A percentile compares a stretch with the other conserved stretches of the same genome.
Conservation (phyloP, 2,329 filamentous ascomycete species). For the Colletotrichum scovillei region DNA sequence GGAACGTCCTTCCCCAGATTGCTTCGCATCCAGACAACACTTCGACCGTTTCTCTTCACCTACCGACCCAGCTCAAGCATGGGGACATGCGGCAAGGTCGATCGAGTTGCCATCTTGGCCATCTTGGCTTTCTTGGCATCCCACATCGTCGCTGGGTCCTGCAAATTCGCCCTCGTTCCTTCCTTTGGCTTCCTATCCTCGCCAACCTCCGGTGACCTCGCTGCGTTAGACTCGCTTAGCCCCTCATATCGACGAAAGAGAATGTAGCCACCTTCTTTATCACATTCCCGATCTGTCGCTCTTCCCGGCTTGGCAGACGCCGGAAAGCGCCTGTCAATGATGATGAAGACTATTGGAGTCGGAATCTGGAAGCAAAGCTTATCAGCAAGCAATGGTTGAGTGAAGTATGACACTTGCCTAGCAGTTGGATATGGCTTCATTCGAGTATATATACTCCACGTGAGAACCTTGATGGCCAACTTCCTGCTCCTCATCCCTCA, state of each 20-base stretch:
- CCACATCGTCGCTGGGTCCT: neutral
- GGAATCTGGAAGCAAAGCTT: too few species aligned
- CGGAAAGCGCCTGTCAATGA: neutral
- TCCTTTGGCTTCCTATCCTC: slow-evolving; percentile 23
- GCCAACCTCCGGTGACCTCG: slow-evolving; percentile 2
- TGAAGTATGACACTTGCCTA: neutral
- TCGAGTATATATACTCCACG: slow-evolving; percentile 11
- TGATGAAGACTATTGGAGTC: neutral
- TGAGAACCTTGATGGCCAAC: slow-evolving; percentile 6
- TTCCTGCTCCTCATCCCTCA: slow-evolving; percentile 10
- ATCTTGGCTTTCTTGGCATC: neutral
- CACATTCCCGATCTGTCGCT: slow-evolving; percentile 22
- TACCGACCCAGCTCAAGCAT: neutral
- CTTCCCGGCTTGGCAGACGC: slow-evolving; percentile 10
- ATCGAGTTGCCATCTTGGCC: neutral
- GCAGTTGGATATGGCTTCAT: neutral
- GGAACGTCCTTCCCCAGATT: slow-evolving; percentile 27
- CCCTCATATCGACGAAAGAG: neutral
- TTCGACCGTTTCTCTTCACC: neutral
- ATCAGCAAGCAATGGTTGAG: neutral
- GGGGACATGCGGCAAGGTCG: neutral
- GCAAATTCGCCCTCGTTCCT: neutral
- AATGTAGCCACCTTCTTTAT: neutral
- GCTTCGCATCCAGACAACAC: neutral
- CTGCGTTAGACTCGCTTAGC: neutral